Evolutionary conservation across 2,329 filamentous ascomycete species (phyloP).

Genomic region (Cladophialophora exuberans): DNA sequence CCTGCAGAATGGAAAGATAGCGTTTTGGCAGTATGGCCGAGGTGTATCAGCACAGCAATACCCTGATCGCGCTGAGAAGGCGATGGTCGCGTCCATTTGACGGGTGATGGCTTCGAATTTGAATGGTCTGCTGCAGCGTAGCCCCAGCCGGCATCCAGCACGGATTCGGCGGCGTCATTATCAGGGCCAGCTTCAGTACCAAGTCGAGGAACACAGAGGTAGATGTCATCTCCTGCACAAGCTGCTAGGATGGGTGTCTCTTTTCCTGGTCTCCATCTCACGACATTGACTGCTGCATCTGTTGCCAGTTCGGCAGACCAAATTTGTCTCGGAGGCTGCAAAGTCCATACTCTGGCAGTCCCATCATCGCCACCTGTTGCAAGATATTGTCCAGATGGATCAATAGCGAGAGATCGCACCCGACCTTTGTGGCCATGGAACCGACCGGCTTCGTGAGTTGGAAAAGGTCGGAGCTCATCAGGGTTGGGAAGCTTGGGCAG

Average conservation of each 20-base stretch:
- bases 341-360: constrained; percentile 86
- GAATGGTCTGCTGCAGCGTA: constrained; percentile 67
- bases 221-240: constrained; percentile 81
- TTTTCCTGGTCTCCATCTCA: constrained; percentile 85
- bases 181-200: constrained; percentile 17
- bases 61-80: constrained; percentile 71
- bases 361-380: constrained; percentile 95
- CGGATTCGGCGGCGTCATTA: constrained; percentile 70
- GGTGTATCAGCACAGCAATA: constrained; percentile 77
- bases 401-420: constrained; percentile 81
- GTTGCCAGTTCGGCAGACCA: constrained; percentile 77
- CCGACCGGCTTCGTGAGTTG: constrained; percentile 82
- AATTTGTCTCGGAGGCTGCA: constrained; percentile 81
- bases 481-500: constrained; percentile 91
- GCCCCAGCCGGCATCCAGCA: constrained; percentile 89
- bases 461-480: constrained; percentile 92
- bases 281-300: constrained; percentile 78
- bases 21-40: constrained; percentile 80
- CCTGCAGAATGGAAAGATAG: constrained; percentile 93
- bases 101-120: constrained; percentile 60
- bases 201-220: constrained; percentile 76
- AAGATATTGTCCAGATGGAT: constrained; percentile 81
- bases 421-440: constrained; percentile 88
- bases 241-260: constrained; percentile 82
- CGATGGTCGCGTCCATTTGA: constrained; percentile 82